Base-by-base conservation (phyloP, 139 green algal species). In the Dunaliella primolecta region DNA sequence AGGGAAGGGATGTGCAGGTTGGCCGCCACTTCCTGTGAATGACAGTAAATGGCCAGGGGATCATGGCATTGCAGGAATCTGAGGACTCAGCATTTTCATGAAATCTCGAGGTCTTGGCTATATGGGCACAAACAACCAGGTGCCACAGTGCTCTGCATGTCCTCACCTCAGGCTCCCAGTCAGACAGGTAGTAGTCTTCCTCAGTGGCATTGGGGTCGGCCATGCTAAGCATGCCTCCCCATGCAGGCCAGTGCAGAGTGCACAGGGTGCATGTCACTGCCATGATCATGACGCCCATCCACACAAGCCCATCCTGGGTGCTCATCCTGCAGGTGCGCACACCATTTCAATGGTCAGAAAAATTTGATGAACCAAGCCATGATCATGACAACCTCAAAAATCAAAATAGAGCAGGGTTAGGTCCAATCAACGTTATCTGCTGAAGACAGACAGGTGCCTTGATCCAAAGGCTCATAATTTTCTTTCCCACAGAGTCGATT, bases 181-280 rank as follows among this genome's bases (percentile, higher is more conserved):
- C n/a, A n/a, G n/a, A n/a, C n/a, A n/a, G n/a, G n/a, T n/a, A n/a
- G n/a, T n/a, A n/a, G n/a, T n/a, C n/a, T n/a, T n/a, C n/a, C n/a
- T n/a, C n/a, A n/a, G n/a, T n/a, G n/a, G n/a, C n/a, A n/a, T n/a
- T n/a, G n/a, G n/a, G n/a, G n/a, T n/a, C n/a, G n/a, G n/a, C n/a
- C n/a, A n/a, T n/a, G n/a, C n/a, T n/a, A n/a, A n/a, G n/a, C n/a
- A 98, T 96, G 86, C 92, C 91, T 36, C 96, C 96, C 96, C 95
- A 98, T 94, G 95, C 95, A 78, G 96, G 96, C 90, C 98, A 98
- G 86, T 95, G 94, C 82, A 98, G 89, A 33, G 90, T 37, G n/a
- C 90, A 72, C 7, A 97, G 83, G 32, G 94, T 75, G 15, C 87
- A 33, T 0, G 95, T 96, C 0, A 97, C 85, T 20, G 64, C 87